Evolutionary conservation across 2,329 filamentous ascomycete species (phyloP), one percentile per base, ranked within the genome.

Genomic region (Cladosporium sp.): DNA sequence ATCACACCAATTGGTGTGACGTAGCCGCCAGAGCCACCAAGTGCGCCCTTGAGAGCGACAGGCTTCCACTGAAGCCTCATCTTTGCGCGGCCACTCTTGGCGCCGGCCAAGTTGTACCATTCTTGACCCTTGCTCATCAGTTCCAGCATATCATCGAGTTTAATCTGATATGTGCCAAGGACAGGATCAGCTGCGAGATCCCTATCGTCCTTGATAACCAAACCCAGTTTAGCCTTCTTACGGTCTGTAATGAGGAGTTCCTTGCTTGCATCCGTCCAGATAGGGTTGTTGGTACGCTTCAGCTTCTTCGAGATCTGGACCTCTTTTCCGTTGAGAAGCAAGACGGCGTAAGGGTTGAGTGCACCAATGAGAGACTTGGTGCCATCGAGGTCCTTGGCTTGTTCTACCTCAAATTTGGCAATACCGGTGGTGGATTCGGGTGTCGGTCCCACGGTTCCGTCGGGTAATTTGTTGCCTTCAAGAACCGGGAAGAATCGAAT

Each of bases 251-350:
- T 93, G 61, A 99, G 85, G 66, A 99, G 86, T 71, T 99, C 94
- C 76, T 96, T 96, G 66, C 87, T 89, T 6, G 90, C 90, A 70
- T 97, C 88, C 56, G 93, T 88, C 88, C 92, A 99, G 68, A 99
- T 92, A 7, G 94, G 94, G 68, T 96, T 94, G 77, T 99, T 99
- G 61, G 92, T 97, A 61, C 93, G 88, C 82, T 97, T 99, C 68
- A 97, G 83, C 74, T 92, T 95, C 76, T 92, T 90, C 55, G 92
- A 96, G 59, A 86, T 82, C 68, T 96, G 92, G 4, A 97, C 83
- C 71, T 95, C 88, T 75, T 94, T 96, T 63, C 91, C 89, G 68
- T 99, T 99, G 66, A 99, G 84, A 45, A 97, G 82, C 52, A 99
- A 82, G 34, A 87, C 82, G 9, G 90, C 92, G 66, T 97, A 99